Conservation (phyloP, 202 grass and related monocot genomes). For the Musa balbisiana region DNA sequence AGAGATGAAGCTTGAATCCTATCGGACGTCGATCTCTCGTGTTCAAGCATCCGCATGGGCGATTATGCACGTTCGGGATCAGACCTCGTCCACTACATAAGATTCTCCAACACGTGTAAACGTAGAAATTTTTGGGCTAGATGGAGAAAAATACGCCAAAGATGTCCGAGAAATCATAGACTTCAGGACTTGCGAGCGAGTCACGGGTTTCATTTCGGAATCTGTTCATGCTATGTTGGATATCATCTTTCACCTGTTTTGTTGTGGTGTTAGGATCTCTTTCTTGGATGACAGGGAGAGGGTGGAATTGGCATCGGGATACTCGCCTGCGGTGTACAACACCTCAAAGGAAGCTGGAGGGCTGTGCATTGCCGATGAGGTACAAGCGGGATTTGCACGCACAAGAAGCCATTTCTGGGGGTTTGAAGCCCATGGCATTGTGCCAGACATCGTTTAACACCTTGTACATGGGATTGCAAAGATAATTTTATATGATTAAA, state of each 20-base stretch:
- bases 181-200: neutral
- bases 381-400: constrained; percentile 5
- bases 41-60: too few relatives aligned
- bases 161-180: constrained; percentile 13
- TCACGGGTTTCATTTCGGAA: constrained; percentile 9
- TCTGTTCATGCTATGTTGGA: neutral
- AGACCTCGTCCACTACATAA: neutral
- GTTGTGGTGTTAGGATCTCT: neutral
- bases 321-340: neutral
- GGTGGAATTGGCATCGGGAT: constrained; percentile 7
- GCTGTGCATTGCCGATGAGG: constrained; percentile 4
- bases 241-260: neutral
- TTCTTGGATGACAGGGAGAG: neutral
- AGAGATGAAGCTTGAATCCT: too few relatives aligned
- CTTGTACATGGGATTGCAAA: neutral
- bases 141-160: constrained; percentile 4
- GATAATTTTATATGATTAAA: too few relatives aligned
- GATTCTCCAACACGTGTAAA: too few relatives aligned
- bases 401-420: constrained; percentile 7
- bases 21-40: too few relatives aligned
- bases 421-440: constrained; percentile 1
- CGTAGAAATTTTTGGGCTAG: neutral
- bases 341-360: constrained; percentile 3
- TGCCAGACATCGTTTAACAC: constrained; percentile 9
- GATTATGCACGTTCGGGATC: too few relatives aligned